phyloP scores from a whole-genome alignment of 768 basidiomycete genomes.

The Xerocomellus dryophilus region DNA sequence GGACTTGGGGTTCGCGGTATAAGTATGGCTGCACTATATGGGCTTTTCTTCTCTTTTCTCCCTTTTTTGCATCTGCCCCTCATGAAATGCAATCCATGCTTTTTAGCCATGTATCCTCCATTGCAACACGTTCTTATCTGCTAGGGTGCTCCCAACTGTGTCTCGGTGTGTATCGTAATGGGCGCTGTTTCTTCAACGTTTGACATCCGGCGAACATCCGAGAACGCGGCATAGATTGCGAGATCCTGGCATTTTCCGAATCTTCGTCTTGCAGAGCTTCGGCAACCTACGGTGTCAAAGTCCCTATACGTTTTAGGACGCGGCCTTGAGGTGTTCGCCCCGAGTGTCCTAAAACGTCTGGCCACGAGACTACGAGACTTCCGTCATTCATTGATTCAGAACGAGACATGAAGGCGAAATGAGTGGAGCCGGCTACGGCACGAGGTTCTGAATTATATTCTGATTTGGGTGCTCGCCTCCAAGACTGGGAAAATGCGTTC shows the following conservation, averaged over 20 bases:
- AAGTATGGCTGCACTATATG: slow-evolving; percentile 24
- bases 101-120: slow-evolving; percentile 18
- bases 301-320: too few relatives aligned
- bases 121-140: slow-evolving; percentile 5
- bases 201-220: background rate
- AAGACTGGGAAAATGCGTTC: background rate
- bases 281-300: too few relatives aligned
- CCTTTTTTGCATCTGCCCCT: slow-evolving; percentile 12
- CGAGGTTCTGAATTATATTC: too few relatives aligned
- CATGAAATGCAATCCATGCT: slow-evolving; percentile 29
- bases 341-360: too few relatives aligned
- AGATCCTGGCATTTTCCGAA: slow-evolving; percentile 17
- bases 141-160: background rate
- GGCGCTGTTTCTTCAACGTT: background rate
- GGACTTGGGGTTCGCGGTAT: slow-evolving; percentile 13
- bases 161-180: background rate
- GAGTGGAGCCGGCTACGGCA: background rate
- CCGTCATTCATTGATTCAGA: background rate
- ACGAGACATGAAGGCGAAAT: slow-evolving; percentile 4
- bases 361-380: too few relatives aligned
- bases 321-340: too few relatives aligned
- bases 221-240: background rate
- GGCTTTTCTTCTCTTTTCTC: slow-evolving; percentile 14
- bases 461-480: too few relatives aligned
- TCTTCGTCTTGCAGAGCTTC: too few relatives aligned